These are phyloP conservation scores for Aspergillus panamensis DNA, from an alignment of 495 filamentous ascomycete species.

Conservation along the genomic window DNA sequence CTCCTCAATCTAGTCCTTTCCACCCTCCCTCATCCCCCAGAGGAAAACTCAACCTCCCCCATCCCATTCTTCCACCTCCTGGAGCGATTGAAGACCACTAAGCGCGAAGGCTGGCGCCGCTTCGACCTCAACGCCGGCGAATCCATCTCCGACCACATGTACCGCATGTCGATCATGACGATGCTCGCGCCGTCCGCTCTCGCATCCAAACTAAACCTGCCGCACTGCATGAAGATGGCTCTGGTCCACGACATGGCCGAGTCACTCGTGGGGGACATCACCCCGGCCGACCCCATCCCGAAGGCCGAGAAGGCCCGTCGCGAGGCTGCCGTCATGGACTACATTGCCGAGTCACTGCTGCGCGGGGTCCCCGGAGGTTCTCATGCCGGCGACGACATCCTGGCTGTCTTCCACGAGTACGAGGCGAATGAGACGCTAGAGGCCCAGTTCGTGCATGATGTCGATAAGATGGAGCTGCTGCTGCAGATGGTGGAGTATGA, in stretches of 20 bases:
- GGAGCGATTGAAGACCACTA: constrained; percentile 88
- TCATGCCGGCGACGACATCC: constrained; percentile 61
- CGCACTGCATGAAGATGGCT: constrained; percentile 87
- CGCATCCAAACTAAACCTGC: constrained; percentile 64
- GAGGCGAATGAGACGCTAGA: constrained; percentile 81
- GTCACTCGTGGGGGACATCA: constrained; percentile 90
- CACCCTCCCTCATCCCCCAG: constrained; percentile 49
- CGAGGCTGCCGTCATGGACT: constrained; percentile 86
- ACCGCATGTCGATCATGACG: constrained; percentile 95
- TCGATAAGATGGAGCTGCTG: constrained; percentile 93
- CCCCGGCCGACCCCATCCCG: constrained; percentile 66
- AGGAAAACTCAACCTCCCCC: constrained; percentile 64
- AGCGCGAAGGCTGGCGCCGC: constrained; percentile 91
- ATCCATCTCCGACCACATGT: constrained; percentile 98
- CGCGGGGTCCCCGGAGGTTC: constrained; percentile 66
- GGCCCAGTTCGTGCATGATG: constrained; percentile 86
- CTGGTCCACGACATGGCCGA: constrained; percentile 98
- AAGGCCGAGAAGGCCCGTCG: constrained; percentile 80
- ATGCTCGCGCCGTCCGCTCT: constrained; percentile 86
- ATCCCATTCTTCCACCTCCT: constrained; percentile 91
- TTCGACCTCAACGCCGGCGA: constrained; percentile 73
- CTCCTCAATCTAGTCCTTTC: constrained; percentile 36
- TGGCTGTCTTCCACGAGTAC: constrained; percentile 86
- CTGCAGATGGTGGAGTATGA: constrained; percentile 98
- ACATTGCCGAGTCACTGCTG: constrained; percentile 67